Conservation (phyloP, 805 yeast genomes). For the Kazachstania viticola region DNA sequence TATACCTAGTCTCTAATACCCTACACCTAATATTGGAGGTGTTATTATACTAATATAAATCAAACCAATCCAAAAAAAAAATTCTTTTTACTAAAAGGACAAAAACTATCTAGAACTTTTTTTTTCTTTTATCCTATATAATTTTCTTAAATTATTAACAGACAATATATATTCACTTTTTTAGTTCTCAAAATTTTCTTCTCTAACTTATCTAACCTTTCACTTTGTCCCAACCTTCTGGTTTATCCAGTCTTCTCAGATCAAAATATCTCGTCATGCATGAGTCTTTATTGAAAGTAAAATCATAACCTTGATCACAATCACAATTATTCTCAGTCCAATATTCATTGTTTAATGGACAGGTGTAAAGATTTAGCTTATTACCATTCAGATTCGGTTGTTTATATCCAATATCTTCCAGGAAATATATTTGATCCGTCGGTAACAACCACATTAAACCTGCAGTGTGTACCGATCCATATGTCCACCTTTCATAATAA, state of each 20-base stretch:
- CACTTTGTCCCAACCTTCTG: conserved; percentile 54
- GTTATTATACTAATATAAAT: too few relatives aligned
- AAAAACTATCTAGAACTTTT: too few relatives aligned
- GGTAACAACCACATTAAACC: conserved; percentile 62
- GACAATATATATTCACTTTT: too few relatives aligned
- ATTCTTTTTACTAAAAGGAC: too few relatives aligned
- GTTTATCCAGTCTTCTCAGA: conserved; percentile 37
- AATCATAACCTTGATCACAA: conserved; percentile 60
- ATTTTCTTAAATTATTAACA: too few relatives aligned
- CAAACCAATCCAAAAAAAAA: too few relatives aligned
- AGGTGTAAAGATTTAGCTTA: conserved; percentile 31
- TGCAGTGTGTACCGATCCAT: conserved; percentile 70
- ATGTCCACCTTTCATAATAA: conserved; percentile 82
- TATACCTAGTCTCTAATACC: too few relatives aligned
- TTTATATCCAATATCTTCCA: conserved; percentile 54
- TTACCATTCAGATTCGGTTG: conserved; percentile 54
- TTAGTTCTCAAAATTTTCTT: too few relatives aligned
- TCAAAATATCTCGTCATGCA: conserved; percentile 49
- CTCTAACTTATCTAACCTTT: too few relatives aligned
- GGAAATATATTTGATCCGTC: conserved; percentile 50
- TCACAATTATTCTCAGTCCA: conserved; percentile 52
- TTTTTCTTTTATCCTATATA: too few relatives aligned
- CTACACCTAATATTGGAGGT: too few relatives aligned
- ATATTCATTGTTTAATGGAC: conserved; percentile 53
- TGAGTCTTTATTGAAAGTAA: conserved; percentile 54